phyloP scores from a whole-genome alignment of 2,329 filamentous ascomycete species.

The Knufia fluminis region DNA sequence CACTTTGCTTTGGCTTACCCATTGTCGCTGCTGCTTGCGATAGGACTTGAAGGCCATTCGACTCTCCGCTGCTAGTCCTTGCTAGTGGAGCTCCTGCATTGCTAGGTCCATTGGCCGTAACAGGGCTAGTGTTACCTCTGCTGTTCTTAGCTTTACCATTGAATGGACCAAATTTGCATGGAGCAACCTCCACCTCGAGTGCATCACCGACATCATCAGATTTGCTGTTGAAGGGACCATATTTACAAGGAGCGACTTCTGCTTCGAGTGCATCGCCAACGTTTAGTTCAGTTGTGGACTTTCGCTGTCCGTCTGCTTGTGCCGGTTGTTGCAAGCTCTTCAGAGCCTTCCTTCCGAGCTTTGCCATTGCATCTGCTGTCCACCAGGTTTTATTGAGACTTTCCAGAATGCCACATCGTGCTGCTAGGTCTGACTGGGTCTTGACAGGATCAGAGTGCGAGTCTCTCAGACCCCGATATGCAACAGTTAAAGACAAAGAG shows the following conservation, averaged over 20 bases:
- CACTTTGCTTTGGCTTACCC: neutral
- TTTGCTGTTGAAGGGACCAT: conserved; percentile 19
- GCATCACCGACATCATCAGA: neutral
- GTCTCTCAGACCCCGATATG: conserved; percentile 48
- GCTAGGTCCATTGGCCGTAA: neutral
- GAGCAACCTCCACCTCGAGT: too few relatives aligned
- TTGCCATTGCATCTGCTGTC: conserved; percentile 35
- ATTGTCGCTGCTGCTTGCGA: conserved; percentile 19
- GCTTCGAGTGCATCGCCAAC: conserved; percentile 38
- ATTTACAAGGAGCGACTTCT: conserved; percentile 25
- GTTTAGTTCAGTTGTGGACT: conserved; percentile 23
- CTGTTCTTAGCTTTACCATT: too few relatives aligned
- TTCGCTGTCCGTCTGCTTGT: conserved; percentile 1
- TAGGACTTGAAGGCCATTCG: conserved; percentile 17
- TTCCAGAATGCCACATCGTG: conserved; percentile 30
- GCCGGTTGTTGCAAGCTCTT: conserved; percentile 21
- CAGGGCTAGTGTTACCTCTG: too few relatives aligned
- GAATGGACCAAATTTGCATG: too few relatives aligned
- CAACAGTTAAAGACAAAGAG: conserved; percentile 46
- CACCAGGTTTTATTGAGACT: conserved; percentile 30
- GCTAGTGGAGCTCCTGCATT: neutral
- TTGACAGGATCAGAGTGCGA: conserved; percentile 32
- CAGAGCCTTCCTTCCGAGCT: conserved; percentile 31
- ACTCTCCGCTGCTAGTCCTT: neutral
- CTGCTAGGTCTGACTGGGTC: conserved; percentile 29